Evolutionary conservation across 2,329 filamentous ascomycete genomes (phyloP), one percentile per base, ranked within the genome.

Genomic region (Colletotrichum chlorophyti): DNA sequence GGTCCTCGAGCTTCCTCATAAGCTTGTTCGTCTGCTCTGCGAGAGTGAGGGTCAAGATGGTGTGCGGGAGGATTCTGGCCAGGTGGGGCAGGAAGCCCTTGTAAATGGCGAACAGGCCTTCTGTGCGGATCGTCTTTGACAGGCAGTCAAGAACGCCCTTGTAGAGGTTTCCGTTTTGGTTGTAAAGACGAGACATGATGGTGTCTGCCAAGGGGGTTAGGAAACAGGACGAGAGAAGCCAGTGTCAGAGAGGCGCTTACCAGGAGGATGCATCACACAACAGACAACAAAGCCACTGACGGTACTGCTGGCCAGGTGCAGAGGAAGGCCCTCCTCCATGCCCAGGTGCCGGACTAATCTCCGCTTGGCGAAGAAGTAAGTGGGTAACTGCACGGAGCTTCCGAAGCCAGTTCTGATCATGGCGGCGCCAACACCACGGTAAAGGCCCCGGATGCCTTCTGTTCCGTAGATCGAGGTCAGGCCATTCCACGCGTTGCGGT

Each of bases 101-200:
- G 82, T 99, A 99, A 58, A 99, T 91, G 61, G 95, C 95, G 42
- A 98, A 77, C 49, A 97, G 68, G 19, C 95, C 95, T 73, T 99
- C 95, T 0, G 92, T 97, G 71, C 88, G 89, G 61, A 99, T 83
- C 0, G 95, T 99, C 78, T 97, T 93, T 72, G 84, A 86, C 60
- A 98, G 76, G 72, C 95, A 99, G 76, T 99, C 95, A 63, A 96
- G 91, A 5, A 96, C 91, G 58, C 93, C 91, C 65, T 84, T 88
- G 81, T 99, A 99, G n/a, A 99, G 83, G 72, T 97, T 96, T 49
- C 95, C 95, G 62, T 93, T 96, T 74, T 99, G 95, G 79, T 99
- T 99, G 82, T 99, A 99, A 81, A 99, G 89, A 63, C 95, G 90
- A 62, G 92, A 95, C 95, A 99, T 99, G 76, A 99, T 91, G 5